phyloP scores from a whole-genome alignment of 164 flowering plant species.

The Stephania japonica region DNA sequence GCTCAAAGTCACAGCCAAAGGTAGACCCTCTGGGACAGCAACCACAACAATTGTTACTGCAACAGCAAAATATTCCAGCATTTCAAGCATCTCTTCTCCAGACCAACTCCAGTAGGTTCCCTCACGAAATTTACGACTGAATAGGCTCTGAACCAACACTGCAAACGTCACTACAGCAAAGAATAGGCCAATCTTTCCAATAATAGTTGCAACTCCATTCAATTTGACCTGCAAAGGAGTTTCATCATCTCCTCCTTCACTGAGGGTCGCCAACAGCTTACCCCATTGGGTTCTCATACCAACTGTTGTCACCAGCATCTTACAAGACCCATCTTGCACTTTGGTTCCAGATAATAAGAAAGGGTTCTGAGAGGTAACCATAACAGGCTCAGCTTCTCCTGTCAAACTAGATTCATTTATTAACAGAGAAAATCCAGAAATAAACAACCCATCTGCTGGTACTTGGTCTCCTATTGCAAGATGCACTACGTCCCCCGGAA shows the following conservation, averaged over 20 bases:
- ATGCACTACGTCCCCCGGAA: slow-evolving; percentile 93
- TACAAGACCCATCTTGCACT: slow-evolving; percentile 94
- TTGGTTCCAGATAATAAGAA: slow-evolving; percentile 94
- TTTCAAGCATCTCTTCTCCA: slow-evolving; percentile 71
- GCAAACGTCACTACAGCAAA: slow-evolving; percentile 93
- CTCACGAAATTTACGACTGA: slow-evolving; percentile 49
- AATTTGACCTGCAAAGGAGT: slow-evolving; percentile 95
- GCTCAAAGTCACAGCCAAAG: slow-evolving; percentile 91
- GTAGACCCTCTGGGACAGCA: slow-evolving; percentile 96
- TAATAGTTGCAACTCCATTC: slow-evolving; percentile 90
- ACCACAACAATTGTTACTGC: slow-evolving; percentile 98
- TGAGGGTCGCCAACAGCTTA: slow-evolving; percentile 90
- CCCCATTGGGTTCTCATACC: slow-evolving; percentile 99
- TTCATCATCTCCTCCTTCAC: slow-evolving; percentile 98
- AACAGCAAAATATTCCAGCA: slow-evolving; percentile 84
- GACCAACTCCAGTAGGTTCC: slow-evolving; percentile 73
- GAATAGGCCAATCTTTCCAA: slow-evolving; percentile 85
- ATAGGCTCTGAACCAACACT: slow-evolving; percentile 72
- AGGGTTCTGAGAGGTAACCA: slow-evolving; percentile 53
- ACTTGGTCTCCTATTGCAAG: slow-evolving; percentile 90
- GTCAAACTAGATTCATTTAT: slow-evolving; percentile 94
- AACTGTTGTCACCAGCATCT: slow-evolving; percentile 91
- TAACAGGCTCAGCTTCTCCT: slow-evolving; percentile 85
- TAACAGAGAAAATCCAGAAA: slow-evolving; percentile 73
- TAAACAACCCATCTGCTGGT: slow-evolving; percentile 90